These are phyloP conservation scores for Aspergillus affinis DNA, from an alignment of 495 filamentous ascomycete genomes.

Conservation along the genomic window DNA sequence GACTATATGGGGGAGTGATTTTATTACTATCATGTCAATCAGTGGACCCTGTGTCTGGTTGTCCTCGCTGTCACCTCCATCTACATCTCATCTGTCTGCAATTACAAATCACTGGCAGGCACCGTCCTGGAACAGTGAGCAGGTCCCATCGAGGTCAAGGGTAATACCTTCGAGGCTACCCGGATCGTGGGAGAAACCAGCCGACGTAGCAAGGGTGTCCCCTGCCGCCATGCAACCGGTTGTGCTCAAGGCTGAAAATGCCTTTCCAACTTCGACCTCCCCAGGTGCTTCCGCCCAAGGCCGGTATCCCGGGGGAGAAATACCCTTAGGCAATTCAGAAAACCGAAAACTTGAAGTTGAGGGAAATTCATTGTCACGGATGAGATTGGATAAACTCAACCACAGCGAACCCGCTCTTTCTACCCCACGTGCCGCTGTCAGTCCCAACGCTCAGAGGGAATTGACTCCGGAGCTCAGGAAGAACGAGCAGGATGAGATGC, in stretches of 20 bases:
- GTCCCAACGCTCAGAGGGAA: slow-evolving; percentile 19
- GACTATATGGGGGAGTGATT: slow-evolving; percentile 21
- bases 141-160: slow-evolving; percentile 24
- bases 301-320: slow-evolving; percentile 25
- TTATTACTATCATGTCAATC: slow-evolving; percentile 42
- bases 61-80: slow-evolving; percentile 37
- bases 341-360: slow-evolving; percentile 12
- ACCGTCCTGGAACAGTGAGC: slow-evolving; percentile 34
- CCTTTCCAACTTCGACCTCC: slow-evolving; percentile 26
- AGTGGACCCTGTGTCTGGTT: slow-evolving; percentile 45
- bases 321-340: slow-evolving; percentile 8
- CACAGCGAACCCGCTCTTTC: slow-evolving; percentile 21
- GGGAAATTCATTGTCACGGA: slow-evolving; percentile 13
- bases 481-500: slow-evolving; percentile 21
- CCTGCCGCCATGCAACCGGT: slow-evolving; percentile 34
- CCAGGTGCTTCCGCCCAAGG: slow-evolving; percentile 16
- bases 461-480: slow-evolving; percentile 20
- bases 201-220: slow-evolving; percentile 18
- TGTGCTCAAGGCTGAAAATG: slow-evolving; percentile 38
- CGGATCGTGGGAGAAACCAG: slow-evolving; percentile 25
- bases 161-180: slow-evolving; percentile 24
- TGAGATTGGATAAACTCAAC: slow-evolving; percentile 20
- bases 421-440: slow-evolving; percentile 17
- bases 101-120: slow-evolving; percentile 36
- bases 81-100: slow-evolving; percentile 37